Evolutionary conservation across 2,329 filamentous ascomycete species (phyloP).

Genomic region (Penicillium brasilianum): DNA sequence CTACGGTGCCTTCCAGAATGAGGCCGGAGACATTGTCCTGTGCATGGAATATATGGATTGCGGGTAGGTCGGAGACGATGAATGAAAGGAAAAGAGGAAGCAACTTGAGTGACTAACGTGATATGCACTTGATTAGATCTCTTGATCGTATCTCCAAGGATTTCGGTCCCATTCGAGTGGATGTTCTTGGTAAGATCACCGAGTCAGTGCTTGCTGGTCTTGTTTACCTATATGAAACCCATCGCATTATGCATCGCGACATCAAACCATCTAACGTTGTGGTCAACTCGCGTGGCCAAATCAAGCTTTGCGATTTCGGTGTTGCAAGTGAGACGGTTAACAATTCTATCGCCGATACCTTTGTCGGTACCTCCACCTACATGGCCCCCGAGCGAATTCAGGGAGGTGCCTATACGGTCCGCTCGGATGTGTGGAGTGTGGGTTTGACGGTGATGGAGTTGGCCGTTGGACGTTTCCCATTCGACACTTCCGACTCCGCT

Average conservation of each 20-base stretch:
- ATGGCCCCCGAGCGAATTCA: constrained; percentile 99
- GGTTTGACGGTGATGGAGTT: constrained; percentile 95
- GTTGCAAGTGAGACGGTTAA: constrained; percentile 98
- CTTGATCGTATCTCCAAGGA: constrained; percentile 92
- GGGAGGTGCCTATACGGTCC: constrained; percentile 94
- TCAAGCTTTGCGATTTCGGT: constrained; percentile 98
- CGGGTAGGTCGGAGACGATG: constrained; percentile 68
- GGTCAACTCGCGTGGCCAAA: constrained; percentile 89
- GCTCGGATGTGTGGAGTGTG: constrained; percentile 99
- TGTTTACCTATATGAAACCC: constrained; percentile 91
- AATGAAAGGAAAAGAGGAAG: constrained; percentile 13
- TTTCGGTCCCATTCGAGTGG: constrained; percentile 92
- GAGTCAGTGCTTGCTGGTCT: constrained; percentile 92
- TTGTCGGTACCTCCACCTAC: constrained; percentile 97
- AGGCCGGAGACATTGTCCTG: constrained; percentile 97
- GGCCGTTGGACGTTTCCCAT: constrained; percentile 96
- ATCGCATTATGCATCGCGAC: constrained; percentile 98
- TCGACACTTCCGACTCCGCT: constrained; percentile 79
- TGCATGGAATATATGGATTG: constrained; percentile 99
- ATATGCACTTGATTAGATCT: constrained; percentile 61
- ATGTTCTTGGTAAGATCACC: constrained; percentile 96
- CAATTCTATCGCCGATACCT: constrained; percentile 97
- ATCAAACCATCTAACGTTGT: constrained; percentile 98
- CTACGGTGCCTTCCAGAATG: constrained; percentile 95
- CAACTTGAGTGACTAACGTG: constrained; percentile 18